Conservation (phyloP, 1,284 basidiomycete genomes). For the Phellinidium pouzarii region DNA sequence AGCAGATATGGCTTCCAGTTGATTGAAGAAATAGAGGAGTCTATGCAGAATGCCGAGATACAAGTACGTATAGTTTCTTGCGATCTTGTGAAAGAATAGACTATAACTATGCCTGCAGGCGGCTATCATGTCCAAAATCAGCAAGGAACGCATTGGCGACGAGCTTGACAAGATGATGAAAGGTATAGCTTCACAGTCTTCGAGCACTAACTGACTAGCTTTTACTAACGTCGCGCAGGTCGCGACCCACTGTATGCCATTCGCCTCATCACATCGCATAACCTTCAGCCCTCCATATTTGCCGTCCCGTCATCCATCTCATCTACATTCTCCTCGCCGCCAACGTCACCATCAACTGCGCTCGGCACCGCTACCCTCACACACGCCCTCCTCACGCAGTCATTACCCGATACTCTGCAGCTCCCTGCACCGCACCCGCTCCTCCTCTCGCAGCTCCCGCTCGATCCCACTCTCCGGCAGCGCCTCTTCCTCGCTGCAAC, state of each 20-base stretch:
- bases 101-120: slow-evolving; percentile 35
- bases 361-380: slow-evolving; percentile 59
- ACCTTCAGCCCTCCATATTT: slow-evolving; percentile 70
- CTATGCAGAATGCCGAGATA: slow-evolving; percentile 62
- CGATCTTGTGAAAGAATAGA: not conserved
- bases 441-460: slow-evolving; percentile 33
- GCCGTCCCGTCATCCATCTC: slow-evolving; percentile 42
- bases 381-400: slow-evolving; percentile 35
- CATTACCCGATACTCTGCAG: slow-evolving; percentile 20
- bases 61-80: slow-evolving; percentile 41
- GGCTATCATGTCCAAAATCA: slow-evolving; percentile 74
- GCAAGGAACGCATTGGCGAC: slow-evolving; percentile 84
- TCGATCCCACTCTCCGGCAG: slow-evolving; percentile 39
- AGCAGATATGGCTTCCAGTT: slow-evolving; percentile 84
- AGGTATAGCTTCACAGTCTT: slow-evolving; percentile 36
- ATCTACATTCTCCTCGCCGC: slow-evolving; percentile 38
- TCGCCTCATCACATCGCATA: slow-evolving; percentile 62
- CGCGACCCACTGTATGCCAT: slow-evolving; percentile 71
- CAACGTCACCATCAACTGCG: slow-evolving; percentile 33
- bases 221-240: slow-evolving; percentile 35
- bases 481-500: slow-evolving; percentile 72
- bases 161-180: slow-evolving; percentile 90
- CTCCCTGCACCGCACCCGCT: slow-evolving; percentile 37
- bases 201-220: not conserved
- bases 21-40: slow-evolving; percentile 63